These are phyloP conservation scores for Starmerella davenportii DNA, from an alignment of 805 yeast genomes.

Conservation along the genomic window DNA sequence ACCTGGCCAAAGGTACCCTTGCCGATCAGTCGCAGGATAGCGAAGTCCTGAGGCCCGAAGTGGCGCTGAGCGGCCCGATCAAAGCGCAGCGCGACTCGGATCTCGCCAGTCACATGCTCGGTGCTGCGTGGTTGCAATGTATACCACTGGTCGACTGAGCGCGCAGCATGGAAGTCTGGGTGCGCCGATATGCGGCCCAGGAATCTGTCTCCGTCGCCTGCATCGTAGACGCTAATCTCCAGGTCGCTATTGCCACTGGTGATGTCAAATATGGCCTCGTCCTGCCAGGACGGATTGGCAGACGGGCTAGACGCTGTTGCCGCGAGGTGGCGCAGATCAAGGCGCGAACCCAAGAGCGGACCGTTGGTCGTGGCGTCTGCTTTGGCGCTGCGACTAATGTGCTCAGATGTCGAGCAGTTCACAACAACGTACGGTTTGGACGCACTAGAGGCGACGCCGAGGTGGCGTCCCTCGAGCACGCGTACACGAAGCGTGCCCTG, in stretches of 20 bases:
- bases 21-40: constrained; percentile 74
- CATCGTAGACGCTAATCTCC: constrained; percentile 82
- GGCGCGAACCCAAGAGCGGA: constrained; percentile 8
- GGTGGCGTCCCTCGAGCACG: constrained; percentile 61
- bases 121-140: constrained; percentile 51
- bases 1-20: constrained; percentile 98
- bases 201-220: constrained; percentile 61
- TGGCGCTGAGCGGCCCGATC: constrained; percentile 51
- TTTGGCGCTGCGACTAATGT: constrained; percentile 37
- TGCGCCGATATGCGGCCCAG: constrained; percentile 55
- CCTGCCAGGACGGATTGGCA: constrained; percentile 73
- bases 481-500: constrained; percentile 62
- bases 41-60: constrained; percentile 81
- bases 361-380: constrained; percentile 7
- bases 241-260: constrained; percentile 61
- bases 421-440: constrained; percentile 51
- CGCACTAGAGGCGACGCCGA: constrained; percentile 23
- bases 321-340: constrained; percentile 2
- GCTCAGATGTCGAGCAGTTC: constrained; percentile 81
- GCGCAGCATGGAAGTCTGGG: constrained; percentile 14
- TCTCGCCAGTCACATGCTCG: constrained; percentile 64
- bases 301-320: constrained; percentile 3
- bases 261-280: constrained; percentile 83
- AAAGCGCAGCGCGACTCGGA: constrained; percentile 59
- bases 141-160: constrained; percentile 48